Evolutionary conservation across 768 basidiomycete species (phyloP).

Genomic region (Rhodotorula taiwanensis): DNA sequence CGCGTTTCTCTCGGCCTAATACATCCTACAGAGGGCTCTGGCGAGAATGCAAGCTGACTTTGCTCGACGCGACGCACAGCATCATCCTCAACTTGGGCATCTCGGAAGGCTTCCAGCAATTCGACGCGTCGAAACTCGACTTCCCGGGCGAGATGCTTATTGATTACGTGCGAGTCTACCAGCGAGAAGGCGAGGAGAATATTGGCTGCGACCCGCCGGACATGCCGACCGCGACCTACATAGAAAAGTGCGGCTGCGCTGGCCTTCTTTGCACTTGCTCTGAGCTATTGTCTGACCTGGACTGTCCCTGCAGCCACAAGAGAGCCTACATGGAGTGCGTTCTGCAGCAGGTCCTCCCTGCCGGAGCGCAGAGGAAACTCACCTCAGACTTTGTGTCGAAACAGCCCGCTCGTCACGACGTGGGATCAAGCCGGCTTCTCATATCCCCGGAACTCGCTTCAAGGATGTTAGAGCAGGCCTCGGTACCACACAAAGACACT

Average conservation of each 20-base stretch:
- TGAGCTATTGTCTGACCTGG: too few relatives aligned
- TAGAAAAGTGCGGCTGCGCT: conserved; percentile 39
- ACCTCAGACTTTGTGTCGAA: too few relatives aligned
- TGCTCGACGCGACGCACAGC: conserved; percentile 50
- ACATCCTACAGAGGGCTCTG: background rate
- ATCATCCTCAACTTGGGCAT: conserved; percentile 61
- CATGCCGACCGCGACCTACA: conserved; percentile 72
- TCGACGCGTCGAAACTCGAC: conserved; percentile 58
- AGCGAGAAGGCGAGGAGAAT: conserved; percentile 57
- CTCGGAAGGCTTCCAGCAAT: conserved; percentile 38
- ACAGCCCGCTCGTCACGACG: conserved; percentile 72
- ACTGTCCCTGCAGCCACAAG: conserved; percentile 15
- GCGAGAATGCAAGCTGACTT: background rate
- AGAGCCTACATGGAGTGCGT: conserved; percentile 28
- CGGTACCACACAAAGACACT: too few relatives aligned
- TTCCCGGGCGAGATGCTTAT: conserved; percentile 53
- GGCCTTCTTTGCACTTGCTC: background rate
- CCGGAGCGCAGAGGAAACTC: too few relatives aligned
- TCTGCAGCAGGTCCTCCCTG: too few relatives aligned
- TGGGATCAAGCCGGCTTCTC: conserved; percentile 70
- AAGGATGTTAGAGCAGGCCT: background rate
- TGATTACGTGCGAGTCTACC: conserved; percentile 72
- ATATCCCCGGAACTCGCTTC: conserved; percentile 60
- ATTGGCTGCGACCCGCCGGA: conserved; percentile 71
- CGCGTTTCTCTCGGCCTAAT: background rate